Conservation (phyloP, 2,329 filamentous ascomycete genomes). For the Colletotrichum sp. region DNA sequence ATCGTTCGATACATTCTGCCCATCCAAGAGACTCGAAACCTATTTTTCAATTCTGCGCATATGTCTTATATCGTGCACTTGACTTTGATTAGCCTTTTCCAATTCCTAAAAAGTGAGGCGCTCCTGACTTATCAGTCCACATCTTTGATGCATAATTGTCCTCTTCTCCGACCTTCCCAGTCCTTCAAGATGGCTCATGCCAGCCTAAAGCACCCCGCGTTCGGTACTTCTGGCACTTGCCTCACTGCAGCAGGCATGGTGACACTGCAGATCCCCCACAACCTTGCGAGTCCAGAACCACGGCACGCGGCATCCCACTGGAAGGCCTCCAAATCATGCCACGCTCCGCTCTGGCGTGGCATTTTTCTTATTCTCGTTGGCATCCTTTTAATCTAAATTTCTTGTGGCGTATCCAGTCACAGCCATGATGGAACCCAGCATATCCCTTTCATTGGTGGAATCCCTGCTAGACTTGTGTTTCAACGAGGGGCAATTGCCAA, state of each 20-base stretch:
- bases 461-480: not conserved
- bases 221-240: not conserved
- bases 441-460: not conserved
- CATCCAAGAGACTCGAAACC: not conserved
- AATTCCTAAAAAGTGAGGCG: not conserved
- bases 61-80: not conserved
- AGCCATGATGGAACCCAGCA: not conserved
- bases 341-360: not conserved
- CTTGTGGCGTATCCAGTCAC: not conserved
- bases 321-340: not conserved
- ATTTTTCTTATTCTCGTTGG: not conserved
- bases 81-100: fast-evolving
- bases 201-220: not conserved
- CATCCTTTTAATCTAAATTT: not conserved
- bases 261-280: not conserved
- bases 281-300: not conserved
- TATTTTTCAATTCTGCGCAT: not conserved
- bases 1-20: fast-evolving
- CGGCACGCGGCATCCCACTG: not conserved
- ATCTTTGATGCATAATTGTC: not conserved
- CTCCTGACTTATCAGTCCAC: not conserved
- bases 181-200: not conserved
- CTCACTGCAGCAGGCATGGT: not conserved
- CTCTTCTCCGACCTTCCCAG: not conserved
- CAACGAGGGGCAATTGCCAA: not conserved